phyloP scores from a whole-genome alignment of 2,329 filamentous ascomycete genomes.

The Mycosphaerella sp. region DNA sequence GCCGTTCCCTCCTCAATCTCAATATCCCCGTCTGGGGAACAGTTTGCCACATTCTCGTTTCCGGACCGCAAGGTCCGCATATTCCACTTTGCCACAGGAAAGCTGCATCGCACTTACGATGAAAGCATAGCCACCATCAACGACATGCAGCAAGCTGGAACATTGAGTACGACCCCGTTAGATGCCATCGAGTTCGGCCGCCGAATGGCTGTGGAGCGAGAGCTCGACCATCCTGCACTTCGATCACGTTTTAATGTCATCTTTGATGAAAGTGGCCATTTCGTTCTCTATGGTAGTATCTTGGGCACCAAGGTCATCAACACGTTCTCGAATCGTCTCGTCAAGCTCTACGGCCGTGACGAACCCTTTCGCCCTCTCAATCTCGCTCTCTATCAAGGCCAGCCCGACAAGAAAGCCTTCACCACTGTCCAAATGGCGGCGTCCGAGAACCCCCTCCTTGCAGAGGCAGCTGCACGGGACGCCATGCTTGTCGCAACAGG shows the following conservation, averaged over 20 bases:
- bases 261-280: constrained; percentile 94
- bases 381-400: constrained; percentile 84
- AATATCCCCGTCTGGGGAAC: constrained; percentile 76
- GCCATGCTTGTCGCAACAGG: constrained; percentile 82
- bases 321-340: constrained; percentile 85
- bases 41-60: constrained; percentile 83
- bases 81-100: constrained; percentile 86
- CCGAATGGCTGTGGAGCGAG: constrained; percentile 75
- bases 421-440: constrained; percentile 97
- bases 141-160: constrained; percentile 94
- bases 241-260: constrained; percentile 73
- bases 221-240: constrained; percentile 66
- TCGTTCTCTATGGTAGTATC: constrained; percentile 89
- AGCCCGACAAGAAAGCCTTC: constrained; percentile 86
- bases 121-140: constrained; percentile 84
- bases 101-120: constrained; percentile 87
- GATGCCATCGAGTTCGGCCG: constrained; percentile 91
- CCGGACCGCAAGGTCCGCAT: constrained; percentile 89
- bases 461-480: constrained; percentile 85
- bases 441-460: constrained; percentile 83
- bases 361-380: constrained; percentile 81
- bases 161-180: constrained; percentile 63
- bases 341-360: constrained; percentile 84
- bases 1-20: constrained; percentile 74
- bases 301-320: constrained; percentile 93